Percentiles rank a stretch among this genome's conserved stretches.
phyloP scores from a whole-genome alignment of 2,329 filamentous ascomycete species.

The Didymella arachidicola region DNA sequence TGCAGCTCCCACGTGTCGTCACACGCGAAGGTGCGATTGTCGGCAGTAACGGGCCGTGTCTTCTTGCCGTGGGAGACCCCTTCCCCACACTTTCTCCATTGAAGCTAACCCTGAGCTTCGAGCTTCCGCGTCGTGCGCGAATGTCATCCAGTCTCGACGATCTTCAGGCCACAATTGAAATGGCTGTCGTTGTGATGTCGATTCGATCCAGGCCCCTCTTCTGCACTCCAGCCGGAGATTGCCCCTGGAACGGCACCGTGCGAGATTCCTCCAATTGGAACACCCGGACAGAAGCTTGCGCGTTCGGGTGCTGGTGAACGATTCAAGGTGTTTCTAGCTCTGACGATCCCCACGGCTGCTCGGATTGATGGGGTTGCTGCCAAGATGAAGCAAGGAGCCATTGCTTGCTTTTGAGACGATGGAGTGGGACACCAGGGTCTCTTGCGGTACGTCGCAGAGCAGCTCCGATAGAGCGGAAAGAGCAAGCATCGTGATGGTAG shows the following conservation, averaged over 20 bases:
- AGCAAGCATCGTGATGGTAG: constrained; percentile 8
- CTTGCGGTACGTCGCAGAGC: background rate
- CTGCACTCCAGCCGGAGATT: constrained; percentile 6
- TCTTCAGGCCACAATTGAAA: background rate
- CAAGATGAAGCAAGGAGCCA: background rate
- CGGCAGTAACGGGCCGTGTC: constrained; percentile 6
- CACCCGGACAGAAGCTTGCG: background rate
- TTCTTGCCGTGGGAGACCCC: background rate
- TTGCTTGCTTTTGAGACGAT: background rate
- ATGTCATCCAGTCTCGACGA: background rate
- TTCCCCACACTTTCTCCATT: constrained; percentile 6
- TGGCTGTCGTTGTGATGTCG: background rate
- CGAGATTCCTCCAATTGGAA: constrained; percentile 11
- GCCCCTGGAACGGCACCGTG: constrained; percentile 4
- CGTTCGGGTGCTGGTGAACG: constrained; percentile 1
- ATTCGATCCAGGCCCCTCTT: background rate
- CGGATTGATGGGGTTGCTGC: background rate
- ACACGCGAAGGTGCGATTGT: constrained; percentile 5
- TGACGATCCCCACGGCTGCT: constrained; percentile 5
- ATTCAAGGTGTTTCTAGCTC: constrained; percentile 1
- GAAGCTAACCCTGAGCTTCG: background rate
- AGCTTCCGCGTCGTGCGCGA: background rate
- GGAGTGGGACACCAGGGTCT: background rate
- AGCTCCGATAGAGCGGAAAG: no score
- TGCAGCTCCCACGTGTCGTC: constrained; percentile 4